Conservation (phyloP, 768 basidiomycete genomes). For the Pleurotus pulmonarius region DNA sequence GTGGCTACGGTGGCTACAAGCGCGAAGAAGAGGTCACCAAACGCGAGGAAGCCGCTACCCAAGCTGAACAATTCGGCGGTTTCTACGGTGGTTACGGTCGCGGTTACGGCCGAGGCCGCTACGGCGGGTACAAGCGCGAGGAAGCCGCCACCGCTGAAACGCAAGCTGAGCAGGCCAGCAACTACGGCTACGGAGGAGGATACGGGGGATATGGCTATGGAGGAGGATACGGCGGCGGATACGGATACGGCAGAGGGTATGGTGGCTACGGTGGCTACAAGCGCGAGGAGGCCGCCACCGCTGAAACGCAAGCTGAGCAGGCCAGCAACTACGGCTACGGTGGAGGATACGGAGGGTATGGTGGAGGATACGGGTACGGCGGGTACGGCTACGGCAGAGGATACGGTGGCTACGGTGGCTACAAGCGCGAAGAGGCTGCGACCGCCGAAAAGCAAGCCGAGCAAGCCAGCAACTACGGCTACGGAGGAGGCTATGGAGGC, state of each 20-base stretch:
- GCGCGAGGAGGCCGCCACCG: constrained; percentile 2
- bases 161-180: background rate
- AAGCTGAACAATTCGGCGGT: background rate
- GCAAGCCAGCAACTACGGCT: background rate
- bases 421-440: constrained; percentile 5
- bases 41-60: background rate
- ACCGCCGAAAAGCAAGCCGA: background rate
- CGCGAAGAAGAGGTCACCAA: constrained; percentile 1
- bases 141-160: background rate
- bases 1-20: background rate
- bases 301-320: background rate
- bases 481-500: background rate
- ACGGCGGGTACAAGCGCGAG: constrained; percentile 2
- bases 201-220: background rate
- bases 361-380: background rate
- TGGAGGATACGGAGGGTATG: background rate
- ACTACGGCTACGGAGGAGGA: constrained; percentile 2
- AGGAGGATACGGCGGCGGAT: background rate
- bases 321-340: background rate
- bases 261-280: constrained; percentile 3
- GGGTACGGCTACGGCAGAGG: background rate
- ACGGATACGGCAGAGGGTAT: background rate
- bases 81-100: background rate
- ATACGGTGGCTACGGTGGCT: background rate
- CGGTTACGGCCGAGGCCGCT: background rate